Evolutionary conservation across 2,329 filamentous ascomycete genomes (phyloP).

Genomic region (Grosmannia huntii): DNA sequence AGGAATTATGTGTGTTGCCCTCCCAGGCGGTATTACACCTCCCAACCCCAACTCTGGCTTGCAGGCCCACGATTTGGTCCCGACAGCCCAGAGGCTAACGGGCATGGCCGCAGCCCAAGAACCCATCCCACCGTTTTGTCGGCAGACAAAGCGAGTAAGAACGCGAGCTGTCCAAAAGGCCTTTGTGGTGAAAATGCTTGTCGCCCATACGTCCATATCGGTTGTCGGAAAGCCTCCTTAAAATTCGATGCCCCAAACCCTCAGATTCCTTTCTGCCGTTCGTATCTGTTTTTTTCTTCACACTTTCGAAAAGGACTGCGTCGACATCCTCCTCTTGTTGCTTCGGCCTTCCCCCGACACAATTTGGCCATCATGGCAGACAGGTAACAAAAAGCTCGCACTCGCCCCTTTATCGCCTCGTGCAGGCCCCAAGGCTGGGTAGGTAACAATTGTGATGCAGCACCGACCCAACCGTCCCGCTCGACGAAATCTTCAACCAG

Average conservation of each 20-base stretch:
- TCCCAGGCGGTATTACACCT: constrained; percentile 4
- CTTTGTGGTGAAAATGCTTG: constrained; percentile 4
- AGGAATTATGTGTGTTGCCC: constrained; percentile 14
- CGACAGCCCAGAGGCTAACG: constrained; percentile 7
- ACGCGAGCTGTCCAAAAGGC: neutral
- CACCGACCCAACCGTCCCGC: constrained; percentile 32
- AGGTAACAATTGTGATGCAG: constrained; percentile 20
- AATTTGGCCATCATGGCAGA: constrained; percentile 4
- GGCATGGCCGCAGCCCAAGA: constrained; percentile 6
- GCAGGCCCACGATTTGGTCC: neutral
- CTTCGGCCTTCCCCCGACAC: neutral
- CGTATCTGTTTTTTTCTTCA: neutral
- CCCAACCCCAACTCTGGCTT: constrained; percentile 7
- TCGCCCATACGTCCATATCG: constrained; percentile 8
- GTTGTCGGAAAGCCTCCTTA: constrained; percentile 5
- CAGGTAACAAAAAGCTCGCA: constrained; percentile 2
- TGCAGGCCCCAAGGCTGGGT: neutral
- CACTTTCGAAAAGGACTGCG: neutral
- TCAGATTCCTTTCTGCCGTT: neutral
- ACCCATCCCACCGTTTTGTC: constrained; percentile 5
- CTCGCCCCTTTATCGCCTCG: neutral
- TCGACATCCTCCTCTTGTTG: neutral
- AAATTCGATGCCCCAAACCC: constrained; percentile 5
- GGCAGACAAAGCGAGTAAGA: neutral
- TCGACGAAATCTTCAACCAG: constrained; percentile 47